Evolutionary conservation across 495 filamentous ascomycete species (phyloP).

Genomic region (Neurospora sp.): DNA sequence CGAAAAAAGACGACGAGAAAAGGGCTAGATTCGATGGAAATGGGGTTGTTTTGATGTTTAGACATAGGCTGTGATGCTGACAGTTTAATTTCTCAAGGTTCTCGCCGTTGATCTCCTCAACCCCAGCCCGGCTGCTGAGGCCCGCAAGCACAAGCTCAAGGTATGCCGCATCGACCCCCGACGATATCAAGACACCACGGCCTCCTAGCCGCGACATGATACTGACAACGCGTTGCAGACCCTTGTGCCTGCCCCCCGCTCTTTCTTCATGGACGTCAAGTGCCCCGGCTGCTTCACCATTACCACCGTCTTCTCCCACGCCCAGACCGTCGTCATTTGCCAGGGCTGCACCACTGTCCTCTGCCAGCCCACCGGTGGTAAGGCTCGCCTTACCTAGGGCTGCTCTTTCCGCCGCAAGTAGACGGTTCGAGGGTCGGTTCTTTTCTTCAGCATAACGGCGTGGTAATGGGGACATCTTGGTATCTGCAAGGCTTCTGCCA

Average conservation of each 20-base stretch:
- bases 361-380: constrained; percentile 95
- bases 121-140: constrained; percentile 89
- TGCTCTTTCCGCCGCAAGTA: constrained; percentile 99
- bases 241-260: constrained; percentile 88
- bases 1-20: background rate
- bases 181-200: background rate
- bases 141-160: constrained; percentile 99
- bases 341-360: constrained; percentile 93
- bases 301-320: constrained; percentile 99
- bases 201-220: constrained; percentile 1
- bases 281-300: constrained; percentile 99
- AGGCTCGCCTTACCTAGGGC: constrained; percentile 93
- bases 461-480: constrained; percentile 36
- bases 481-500: constrained; percentile 39
- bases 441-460: constrained; percentile 39
- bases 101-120: constrained; percentile 99
- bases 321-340: constrained; percentile 99
- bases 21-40: background rate
- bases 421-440: constrained; percentile 39
- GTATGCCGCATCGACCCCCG: constrained; percentile 41
- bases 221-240: constrained; percentile 43
- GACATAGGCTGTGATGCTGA: constrained; percentile 23
- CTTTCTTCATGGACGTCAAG: constrained; percentile 99
- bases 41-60: background rate
- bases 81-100: constrained; percentile 53